Evolutionary conservation across 2,329 filamentous ascomycete genomes (phyloP), one percentile per base, ranked within the genome.

Genomic region (Aspergillus phoenicis): DNA sequence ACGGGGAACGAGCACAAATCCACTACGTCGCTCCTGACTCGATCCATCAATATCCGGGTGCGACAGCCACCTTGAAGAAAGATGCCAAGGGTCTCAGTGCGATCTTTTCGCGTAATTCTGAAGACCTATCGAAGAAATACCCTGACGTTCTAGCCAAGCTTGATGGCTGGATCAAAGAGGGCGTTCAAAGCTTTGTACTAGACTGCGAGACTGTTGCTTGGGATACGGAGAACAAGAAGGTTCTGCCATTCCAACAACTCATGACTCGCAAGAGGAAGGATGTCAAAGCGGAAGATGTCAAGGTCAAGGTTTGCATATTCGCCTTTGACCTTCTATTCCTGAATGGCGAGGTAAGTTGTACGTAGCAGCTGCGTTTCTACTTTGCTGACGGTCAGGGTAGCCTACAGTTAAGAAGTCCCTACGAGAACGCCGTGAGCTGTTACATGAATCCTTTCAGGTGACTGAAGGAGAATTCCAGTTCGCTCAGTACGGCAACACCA

Each of bases 231-330:
- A 92, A 95, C 81, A 97, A 97, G 83, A 97, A 97, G 76, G 91
- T 99, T 13, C 78, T 99, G 41, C 95, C 95, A 0, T 99, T 99
- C 82, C 95, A 99, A 76, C 93, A 97, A 74, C 85, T 99, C 48
- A 98, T 98, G 95, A 98, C 95, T 13, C 86, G 95, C 58, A 99
- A 99, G 81, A 89, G 91, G 75, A 99, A 98, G 80, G 94, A 98
- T 69, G 95, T 98, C 71, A 97, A 96, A 76, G 83, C 91, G 7
- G 93, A 97, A 73, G 94, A 98, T 68, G 90, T 98, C 63, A 97
- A 96, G 74, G 89, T 98, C 78, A 95, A 96, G 75, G 94, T 98
- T 48, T 98, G 93, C 76, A 92, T 98, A 8, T 98, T 97, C 76
- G 95, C 94, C 3, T 98, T 98, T 75, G 95, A 98, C 73, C 80